Conservation (phyloP, 148 eudicot species). For the Talinum fruticosum region DNA sequence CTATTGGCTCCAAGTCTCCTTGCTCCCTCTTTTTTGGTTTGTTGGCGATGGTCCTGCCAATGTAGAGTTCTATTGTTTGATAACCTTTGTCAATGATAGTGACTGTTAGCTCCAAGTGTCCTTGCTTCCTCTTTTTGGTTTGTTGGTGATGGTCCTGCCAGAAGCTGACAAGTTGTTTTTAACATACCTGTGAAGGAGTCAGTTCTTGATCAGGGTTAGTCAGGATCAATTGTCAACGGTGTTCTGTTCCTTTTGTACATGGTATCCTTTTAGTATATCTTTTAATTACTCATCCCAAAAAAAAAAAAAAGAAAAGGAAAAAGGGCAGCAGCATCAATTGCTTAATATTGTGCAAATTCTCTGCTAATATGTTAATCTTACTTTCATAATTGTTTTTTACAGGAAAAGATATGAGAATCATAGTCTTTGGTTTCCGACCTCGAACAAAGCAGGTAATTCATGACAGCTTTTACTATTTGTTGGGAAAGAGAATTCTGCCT, state of each 20-base stretch:
- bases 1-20: too few relatives aligned
- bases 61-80: background rate
- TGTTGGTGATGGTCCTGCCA: too few relatives aligned
- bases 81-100: too few relatives aligned
- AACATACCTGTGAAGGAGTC: too few relatives aligned
- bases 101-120: too few relatives aligned
- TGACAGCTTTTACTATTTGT: background rate
- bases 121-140: too few relatives aligned
- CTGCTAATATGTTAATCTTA: background rate
- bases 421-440: slow-evolving; percentile 85
- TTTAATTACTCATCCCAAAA: background rate
- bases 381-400: slow-evolving; percentile 33
- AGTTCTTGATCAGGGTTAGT: too few relatives aligned
- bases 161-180: too few relatives aligned
- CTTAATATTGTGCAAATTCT: background rate
- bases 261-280: background rate
- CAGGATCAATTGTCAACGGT: too few relatives aligned
- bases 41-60: too few relatives aligned
- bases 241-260: background rate
- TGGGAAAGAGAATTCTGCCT: background rate
- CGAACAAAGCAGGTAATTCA: slow-evolving; percentile 78
- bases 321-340: background rate
- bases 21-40: too few relatives aligned
- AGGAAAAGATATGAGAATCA: slow-evolving; percentile 96
- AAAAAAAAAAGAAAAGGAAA: background rate